These are phyloP conservation scores for Xylariaceae sp. DNA, from an alignment of 2,329 filamentous ascomycete species.

Conservation along the genomic window DNA sequence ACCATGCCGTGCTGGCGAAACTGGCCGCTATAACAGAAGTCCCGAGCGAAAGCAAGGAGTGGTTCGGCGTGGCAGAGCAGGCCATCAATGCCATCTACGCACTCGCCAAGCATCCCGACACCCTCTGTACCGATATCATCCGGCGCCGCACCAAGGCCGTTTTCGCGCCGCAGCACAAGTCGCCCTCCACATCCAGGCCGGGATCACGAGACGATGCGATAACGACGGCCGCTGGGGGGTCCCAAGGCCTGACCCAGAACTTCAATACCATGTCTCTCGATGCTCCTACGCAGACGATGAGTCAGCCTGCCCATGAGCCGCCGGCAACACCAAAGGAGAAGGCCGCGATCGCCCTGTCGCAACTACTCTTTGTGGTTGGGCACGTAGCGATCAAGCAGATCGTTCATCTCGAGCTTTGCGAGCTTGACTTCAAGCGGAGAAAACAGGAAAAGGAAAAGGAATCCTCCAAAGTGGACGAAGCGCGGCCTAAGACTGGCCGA, in stretches of 20 bases:
- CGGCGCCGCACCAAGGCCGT: conserved; percentile 80
- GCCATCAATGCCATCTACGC: conserved; percentile 93
- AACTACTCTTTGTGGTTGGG: conserved; percentile 89
- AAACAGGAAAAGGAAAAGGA: conserved; percentile 85
- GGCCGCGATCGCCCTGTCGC: conserved; percentile 72
- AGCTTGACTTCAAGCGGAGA: conserved; percentile 93
- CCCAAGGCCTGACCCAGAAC: conserved; percentile 33
- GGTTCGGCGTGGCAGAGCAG: conserved; percentile 93
- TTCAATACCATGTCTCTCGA: conserved; percentile 28
- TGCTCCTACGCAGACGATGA: conserved; percentile 30
- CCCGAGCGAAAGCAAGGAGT: conserved; percentile 85
- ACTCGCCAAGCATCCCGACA: conserved; percentile 88
- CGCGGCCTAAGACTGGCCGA: conserved; percentile 27
- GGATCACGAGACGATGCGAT: conserved; percentile 39
- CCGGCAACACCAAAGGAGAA: conserved; percentile 53
- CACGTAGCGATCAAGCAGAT: conserved; percentile 99
- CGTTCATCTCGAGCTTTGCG: conserved; percentile 94
- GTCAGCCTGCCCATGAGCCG: conserved; percentile 26
- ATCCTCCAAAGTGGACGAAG: conserved; percentile 37
- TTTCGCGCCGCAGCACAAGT: conserved; percentile 49
- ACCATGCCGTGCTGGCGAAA: conserved; percentile 78
- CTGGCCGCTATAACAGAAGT: conserved; percentile 83
- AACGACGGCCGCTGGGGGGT: conserved; percentile 28
- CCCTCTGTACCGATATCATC: conserved; percentile 85
- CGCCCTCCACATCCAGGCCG: conserved; percentile 39